Evolutionary conservation across 2,329 filamentous ascomycete species (phyloP).

Genomic region (Colletotrichum lupini): DNA sequence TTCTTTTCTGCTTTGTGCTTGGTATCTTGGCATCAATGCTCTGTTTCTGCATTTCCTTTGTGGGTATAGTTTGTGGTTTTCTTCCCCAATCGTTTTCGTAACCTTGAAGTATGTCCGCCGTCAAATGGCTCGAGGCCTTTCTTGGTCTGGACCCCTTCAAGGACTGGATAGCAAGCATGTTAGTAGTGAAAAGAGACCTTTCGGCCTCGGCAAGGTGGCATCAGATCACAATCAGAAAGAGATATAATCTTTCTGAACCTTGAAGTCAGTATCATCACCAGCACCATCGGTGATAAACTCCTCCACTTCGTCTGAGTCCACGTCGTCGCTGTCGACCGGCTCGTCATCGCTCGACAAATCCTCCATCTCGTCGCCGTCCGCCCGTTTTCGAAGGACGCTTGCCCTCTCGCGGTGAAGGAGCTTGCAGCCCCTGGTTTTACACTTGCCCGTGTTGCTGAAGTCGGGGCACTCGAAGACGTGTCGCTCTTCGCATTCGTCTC

Average conservation of each 20-base stretch:
- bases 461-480: conserved; percentile 96
- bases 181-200: conserved; percentile 15
- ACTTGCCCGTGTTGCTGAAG: conserved; percentile 90
- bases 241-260: conserved; percentile 70
- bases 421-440: conserved; percentile 84
- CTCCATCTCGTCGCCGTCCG: conserved; percentile 65
- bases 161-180: conserved; percentile 35
- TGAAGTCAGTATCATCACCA: conserved; percentile 65
- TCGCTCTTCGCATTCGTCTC: conserved; percentile 79
- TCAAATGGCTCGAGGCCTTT: background rate
- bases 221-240: conserved; percentile 44
- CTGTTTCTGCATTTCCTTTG: background rate
- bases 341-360: conserved; percentile 85
- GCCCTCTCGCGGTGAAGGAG: conserved; percentile 90
- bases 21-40: conserved; percentile 29
- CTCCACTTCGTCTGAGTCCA: conserved; percentile 80
- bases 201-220: conserved; percentile 25
- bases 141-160: conserved; percentile 1
- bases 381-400: conserved; percentile 77
- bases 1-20: background rate
- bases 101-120: conserved; percentile 5
- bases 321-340: conserved; percentile 77
- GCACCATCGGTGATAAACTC: conserved; percentile 70
- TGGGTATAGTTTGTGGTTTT: conserved; percentile 29
- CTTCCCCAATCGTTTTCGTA: background rate